Base-by-base conservation (phyloP, 2,329 filamentous ascomycete genomes). In the Trichoderma brevicompactum region DNA sequence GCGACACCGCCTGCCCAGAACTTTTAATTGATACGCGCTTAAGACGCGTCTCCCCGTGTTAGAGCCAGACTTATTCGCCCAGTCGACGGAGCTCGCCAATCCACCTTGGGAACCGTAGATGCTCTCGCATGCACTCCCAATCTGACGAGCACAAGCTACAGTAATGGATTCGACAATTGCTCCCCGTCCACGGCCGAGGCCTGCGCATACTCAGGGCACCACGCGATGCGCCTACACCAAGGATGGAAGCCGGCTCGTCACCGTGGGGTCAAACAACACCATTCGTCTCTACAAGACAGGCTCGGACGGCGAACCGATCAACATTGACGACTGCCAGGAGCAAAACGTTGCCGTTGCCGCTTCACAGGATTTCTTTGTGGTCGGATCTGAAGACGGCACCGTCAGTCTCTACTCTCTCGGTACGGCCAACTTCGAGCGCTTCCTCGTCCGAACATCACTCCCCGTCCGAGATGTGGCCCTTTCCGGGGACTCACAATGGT, bases 321-420 rank as follows among this genome's bases (percentile, higher is more conserved):
- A 94, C 65, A 90, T 99, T 65, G 94, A 98, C 75, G 92, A 97
- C 69, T 92, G 90, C 63, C 90, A 91, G 67, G 94, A 97, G 71
- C 90, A 92, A 69, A 96, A 97, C 74, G 83, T 91, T 19, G 88
- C 90, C 38, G 87, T 98, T 23, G 90, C 88, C 36, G 88, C 92
- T 19, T 87, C 87, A 41, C 85, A 94, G 74, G 87, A 90, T 67
- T 93, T 91, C 77, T 96, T 97, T 75, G 87, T 98, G 50, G 88
- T 92, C 68, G 95, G 93, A 34, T 92, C 92, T 19, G 94, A 99
- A 77, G 94, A 98, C 79, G 95, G 96, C 73, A 95, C 91, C n/a
- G 92, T 99, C 72, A 96, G 91, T 81, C 87, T 93, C 72, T 99
- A 96, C 81, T 91, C 91, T n/a, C 84, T 97, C 56, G 83, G 86